These are phyloP conservation scores for Eimeria necatrix DNA, from an alignment of 169 alveolate genomes.

Conservation along the genomic window DNA sequence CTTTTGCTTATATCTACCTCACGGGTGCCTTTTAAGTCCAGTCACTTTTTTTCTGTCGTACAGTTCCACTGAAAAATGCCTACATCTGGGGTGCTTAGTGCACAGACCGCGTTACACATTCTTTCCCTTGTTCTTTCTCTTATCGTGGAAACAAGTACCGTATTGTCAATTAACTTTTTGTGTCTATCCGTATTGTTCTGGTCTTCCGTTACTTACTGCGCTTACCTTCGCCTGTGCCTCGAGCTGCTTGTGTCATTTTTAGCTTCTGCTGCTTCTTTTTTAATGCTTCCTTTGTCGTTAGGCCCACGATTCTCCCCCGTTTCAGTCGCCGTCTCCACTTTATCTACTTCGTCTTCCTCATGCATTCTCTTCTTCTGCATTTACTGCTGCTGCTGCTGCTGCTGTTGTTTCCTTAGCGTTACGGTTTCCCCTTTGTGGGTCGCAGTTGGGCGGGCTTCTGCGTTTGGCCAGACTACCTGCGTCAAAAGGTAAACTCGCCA, in stretches of 20 bases:
- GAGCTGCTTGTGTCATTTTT: too few relatives aligned
- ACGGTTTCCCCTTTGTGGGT: constrained; percentile 80
- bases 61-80: too few relatives aligned
- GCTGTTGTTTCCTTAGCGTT: constrained; percentile 36
- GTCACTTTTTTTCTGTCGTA: too few relatives aligned
- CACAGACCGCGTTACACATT: too few relatives aligned
- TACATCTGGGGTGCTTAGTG: too few relatives aligned
- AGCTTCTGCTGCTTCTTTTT: too few relatives aligned
- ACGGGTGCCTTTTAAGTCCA: too few relatives aligned
- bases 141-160: too few relatives aligned
- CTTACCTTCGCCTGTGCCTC: too few relatives aligned
- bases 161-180: not conserved
- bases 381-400: not conserved
- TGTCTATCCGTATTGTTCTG: not conserved
- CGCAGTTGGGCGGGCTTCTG: constrained; percentile 84
- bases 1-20: too few relatives aligned
- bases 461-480: constrained; percentile 82
- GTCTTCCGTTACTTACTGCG: not conserved
- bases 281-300: not conserved
- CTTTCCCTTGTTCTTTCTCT: too few relatives aligned
- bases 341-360: not conserved
- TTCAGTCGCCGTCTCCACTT: not conserved
- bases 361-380: not conserved
- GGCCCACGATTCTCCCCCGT: not conserved
- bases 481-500: constrained; percentile 58